Evolutionary conservation across 495 filamentous ascomycete genomes (phyloP).

Genomic region (Aspergillus ellipticus): DNA sequence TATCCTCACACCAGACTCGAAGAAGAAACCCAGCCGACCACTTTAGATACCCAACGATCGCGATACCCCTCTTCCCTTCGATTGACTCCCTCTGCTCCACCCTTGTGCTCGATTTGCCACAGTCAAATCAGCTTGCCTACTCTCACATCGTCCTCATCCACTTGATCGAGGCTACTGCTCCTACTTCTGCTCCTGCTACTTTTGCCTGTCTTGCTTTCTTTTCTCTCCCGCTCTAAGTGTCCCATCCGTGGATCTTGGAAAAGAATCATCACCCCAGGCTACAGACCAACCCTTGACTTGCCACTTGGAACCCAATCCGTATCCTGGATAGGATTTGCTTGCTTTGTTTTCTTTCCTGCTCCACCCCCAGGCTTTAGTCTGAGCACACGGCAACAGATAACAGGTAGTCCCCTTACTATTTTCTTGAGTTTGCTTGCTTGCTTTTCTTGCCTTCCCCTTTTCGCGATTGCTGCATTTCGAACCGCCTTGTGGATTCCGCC

Average conservation of each 20-base stretch:
- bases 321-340: conserved; percentile 41
- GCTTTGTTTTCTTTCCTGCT: conserved; percentile 23
- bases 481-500: conserved; percentile 15
- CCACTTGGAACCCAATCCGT: conserved; percentile 35
- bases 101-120: conserved; percentile 21
- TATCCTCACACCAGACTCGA: conserved; percentile 9
- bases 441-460: conserved; percentile 14
- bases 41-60: not conserved
- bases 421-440: conserved; percentile 17
- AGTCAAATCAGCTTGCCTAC: conserved; percentile 19
- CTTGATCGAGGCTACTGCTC: not conserved
- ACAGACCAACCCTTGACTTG: conserved; percentile 12
- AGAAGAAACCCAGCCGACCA: conserved; percentile 7
- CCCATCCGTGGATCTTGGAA: conserved; percentile 19
- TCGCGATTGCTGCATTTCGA: conserved; percentile 15
- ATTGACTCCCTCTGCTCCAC: not conserved
- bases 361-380: conserved; percentile 36
- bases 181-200: too few species aligned
- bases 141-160: conserved; percentile 1
- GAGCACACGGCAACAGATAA: conserved; percentile 31
- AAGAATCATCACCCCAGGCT: conserved; percentile 13
- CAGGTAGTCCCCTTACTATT: conserved; percentile 46
- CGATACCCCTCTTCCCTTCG: not conserved
- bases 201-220: conserved; percentile 9
- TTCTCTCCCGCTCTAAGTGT: conserved; percentile 22